These are phyloP conservation scores for Cladosporium phlei DNA, from an alignment of 2,329 filamentous ascomycete genomes.

Conservation along the genomic window DNA sequence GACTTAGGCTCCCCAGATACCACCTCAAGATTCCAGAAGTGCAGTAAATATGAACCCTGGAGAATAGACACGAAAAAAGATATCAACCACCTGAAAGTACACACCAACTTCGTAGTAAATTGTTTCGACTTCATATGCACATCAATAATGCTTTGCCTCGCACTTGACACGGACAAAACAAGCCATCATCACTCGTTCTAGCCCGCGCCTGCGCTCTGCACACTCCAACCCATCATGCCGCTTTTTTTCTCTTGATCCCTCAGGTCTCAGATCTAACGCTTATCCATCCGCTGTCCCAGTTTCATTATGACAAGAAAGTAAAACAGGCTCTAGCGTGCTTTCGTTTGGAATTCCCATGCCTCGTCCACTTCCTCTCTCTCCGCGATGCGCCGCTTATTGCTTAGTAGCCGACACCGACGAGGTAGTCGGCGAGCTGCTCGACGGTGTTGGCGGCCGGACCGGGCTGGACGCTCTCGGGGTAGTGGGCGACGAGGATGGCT, in stretches of 20 bases:
- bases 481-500: constrained; percentile 83
- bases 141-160: constrained; percentile 1
- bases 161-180: neutral
- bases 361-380: neutral
- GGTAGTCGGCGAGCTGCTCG: constrained; percentile 81
- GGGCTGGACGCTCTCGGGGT: constrained; percentile 68
- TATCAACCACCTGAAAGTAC: too few species aligned
- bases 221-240: neutral
- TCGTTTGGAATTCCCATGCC: neutral
- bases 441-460: constrained; percentile 74
- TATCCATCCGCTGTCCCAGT: too few species aligned
- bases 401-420: constrained; percentile 71
- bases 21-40: too few species aligned
- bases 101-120: neutral
- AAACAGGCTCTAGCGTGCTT: neutral
- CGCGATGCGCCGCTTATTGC: neutral
- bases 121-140: constrained; percentile 8
- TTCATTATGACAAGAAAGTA: neutral
- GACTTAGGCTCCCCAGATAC: too few species aligned
- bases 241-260: neutral
- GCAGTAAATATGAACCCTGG: too few species aligned
- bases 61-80: too few species aligned
- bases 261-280: too few species aligned
- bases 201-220: too few species aligned
- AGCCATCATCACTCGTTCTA: too few species aligned